Evolutionary conservation across 1,284 basidiomycete species (phyloP).

Genomic region (Sphagnurus paluster): DNA sequence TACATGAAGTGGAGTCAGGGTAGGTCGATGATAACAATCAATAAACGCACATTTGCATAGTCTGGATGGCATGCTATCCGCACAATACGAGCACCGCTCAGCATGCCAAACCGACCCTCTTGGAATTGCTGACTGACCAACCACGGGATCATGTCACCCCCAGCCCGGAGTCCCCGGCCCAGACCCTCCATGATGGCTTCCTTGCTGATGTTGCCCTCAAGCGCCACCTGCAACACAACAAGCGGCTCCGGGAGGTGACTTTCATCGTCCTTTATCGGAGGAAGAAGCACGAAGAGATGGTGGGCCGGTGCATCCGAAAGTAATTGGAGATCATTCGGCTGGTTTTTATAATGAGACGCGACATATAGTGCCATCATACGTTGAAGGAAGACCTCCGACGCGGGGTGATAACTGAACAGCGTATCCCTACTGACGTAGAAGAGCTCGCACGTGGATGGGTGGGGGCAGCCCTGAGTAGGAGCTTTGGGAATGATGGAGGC

Average conservation of each 20-base stretch:
- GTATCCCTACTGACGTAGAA: constrained; percentile 97
- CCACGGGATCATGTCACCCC: constrained; percentile 99
- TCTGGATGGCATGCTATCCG: constrained; percentile 98
- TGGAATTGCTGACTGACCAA: constrained; percentile 95
- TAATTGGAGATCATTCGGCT: constrained; percentile 97
- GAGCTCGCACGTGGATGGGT: constrained; percentile 91
- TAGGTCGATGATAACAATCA: not conserved
- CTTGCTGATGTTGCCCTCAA: constrained; percentile 93
- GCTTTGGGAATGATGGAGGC: constrained; percentile 72
- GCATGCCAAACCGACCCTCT: constrained; percentile 90
- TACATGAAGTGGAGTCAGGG: constrained; percentile 30
- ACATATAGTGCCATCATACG: constrained; percentile 99
- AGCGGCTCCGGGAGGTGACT: constrained; percentile 89
- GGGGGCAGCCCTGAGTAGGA: constrained; percentile 81
- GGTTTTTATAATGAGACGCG: constrained; percentile 98
- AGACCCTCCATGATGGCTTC: constrained; percentile 87
- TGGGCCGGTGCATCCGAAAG: constrained; percentile 97
- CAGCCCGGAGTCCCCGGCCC: constrained; percentile 76
- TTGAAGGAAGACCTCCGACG: constrained; percentile 95
- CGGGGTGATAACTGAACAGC: constrained; percentile 96
- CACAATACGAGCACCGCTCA: constrained; percentile 92
- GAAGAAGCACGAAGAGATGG: constrained; percentile 93
- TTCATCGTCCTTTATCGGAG: constrained; percentile 87
- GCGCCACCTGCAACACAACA: constrained; percentile 92
- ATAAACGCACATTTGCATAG: constrained; percentile 73